Evolutionary conservation across 768 basidiomycete species (phyloP), one percentile per base, ranked within the genome.

Genomic region (Serendipita indica): DNA sequence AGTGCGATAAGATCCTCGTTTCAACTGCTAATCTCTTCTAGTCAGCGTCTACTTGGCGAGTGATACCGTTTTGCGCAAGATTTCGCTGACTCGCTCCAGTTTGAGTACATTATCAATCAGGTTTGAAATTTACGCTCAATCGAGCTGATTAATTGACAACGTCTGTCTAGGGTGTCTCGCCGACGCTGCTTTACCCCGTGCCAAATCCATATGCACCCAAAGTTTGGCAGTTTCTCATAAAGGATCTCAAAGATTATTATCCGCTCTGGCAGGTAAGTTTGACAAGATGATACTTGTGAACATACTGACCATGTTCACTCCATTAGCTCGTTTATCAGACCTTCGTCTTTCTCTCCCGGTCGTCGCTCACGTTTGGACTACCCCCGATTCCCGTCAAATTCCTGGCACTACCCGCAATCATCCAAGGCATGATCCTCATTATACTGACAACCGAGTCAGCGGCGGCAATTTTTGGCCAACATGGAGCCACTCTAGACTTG

Each of bases 71-170:
- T 18, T 2, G 5, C 1, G 5, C 5, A n/a, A 5, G 27, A 43
- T 5, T 43, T 5, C 18, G 16, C 27, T 39, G 27, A 43, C 16
- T 20, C 39, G 58, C n/a, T 28, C 39, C 60, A 89, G 87, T 82
- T 90, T 57, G 90, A 93, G 68, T 93, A 92, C 67, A 89, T 85
- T 1, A 93, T 93, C 63, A 93, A 93, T 66, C 87, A 89, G 71
- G 85, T 80, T 60, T 22, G 71, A 54, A 2, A 14, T 30, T 45
- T 2, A 52, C 16, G 1, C 14, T 3, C 7, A 14, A 30, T 22
- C 3, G 18, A 39, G 39, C 12, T 16, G 41, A 2, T 14, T 58
- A 34, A 43, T 33, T 27, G 20, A 60, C 49, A 35, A 62, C 34
- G 39, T 32, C 14, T 35, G 6, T 27, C 10, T 60, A 90, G 82